Evolutionary conservation across 2,329 filamentous ascomycete genomes (phyloP), one percentile per base, ranked within the genome.

Genomic region (Aspergillus oerlinghausenensis): DNA sequence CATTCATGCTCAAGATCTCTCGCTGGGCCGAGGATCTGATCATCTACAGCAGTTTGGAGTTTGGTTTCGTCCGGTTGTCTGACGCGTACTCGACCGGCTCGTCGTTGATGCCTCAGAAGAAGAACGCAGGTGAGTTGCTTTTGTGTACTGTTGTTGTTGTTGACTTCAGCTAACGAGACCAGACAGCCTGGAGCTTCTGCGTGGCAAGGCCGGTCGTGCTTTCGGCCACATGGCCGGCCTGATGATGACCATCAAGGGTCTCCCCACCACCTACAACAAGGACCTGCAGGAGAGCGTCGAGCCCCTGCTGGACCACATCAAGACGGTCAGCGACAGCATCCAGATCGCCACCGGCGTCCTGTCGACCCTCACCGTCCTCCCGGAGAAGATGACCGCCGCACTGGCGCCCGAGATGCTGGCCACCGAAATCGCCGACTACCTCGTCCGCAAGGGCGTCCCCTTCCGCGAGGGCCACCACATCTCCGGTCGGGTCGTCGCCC

Each of bases 221-320:
- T 93, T 95, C 68, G 91, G 90, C 26, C 87, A 91, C 62, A 89
- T 93, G 85, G 84, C 88, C 4, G 90, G 89, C 40, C 76, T 94
- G 62, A 90, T 90, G 82, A 87, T 86, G 77, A 89, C 86, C 40
- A 74, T 87, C 73, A 88, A 88, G 74, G 88, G 88, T 55, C 83
- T 94, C 28, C 89, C 90, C 1, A 88, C 84, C 47, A 91, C 88
- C 3, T 95, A 95, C 80, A 93, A 95, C 80, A 96, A 95, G 76
- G 90, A 96, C 73, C 76, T 95, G n/a, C 90, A 96, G 75, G 91
- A 96, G 76, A 88, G 85, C 57, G 87, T 90, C 60, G 88, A 95
- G 79, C 88, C 88, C n/a, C 85, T 96, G 76, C 83, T 96, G 50
- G 90, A 95, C 73, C 84, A 87, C 71, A 84, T 92, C 74, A 89